Evolutionary conservation across 2,329 filamentous ascomycete species (phyloP), one percentile per base, ranked within the genome.

Genomic region (Sporothrix pallida): DNA sequence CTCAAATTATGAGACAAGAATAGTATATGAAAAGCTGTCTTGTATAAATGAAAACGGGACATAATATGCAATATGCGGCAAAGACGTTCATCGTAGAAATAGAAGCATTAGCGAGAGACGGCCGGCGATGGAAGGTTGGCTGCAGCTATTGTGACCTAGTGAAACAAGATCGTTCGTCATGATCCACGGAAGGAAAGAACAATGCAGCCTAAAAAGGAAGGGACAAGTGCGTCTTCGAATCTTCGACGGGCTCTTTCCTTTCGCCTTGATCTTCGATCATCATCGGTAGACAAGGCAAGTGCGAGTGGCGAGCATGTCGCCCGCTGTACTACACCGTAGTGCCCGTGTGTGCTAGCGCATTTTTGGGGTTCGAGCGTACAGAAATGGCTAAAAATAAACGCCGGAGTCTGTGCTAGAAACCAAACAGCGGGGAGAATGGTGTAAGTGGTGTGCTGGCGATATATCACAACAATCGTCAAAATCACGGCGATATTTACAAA

Each of bases 371-470:
- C 65, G 65, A 54, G 65, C 26, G 67, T 56, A 54, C 50, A 70
- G 68, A 31, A 70, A n/a, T 48, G 50, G 50, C 68, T 70, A 70
- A 70, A 70, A 70, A 70, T 70, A 70, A 56, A 23, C 23, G 17
- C 68, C 4, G 12, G 23, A 54, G 67, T 37, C 67, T 17, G 67
- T 69, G 67, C 54, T 48, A 46, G 13, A 26, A 68, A 52, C 44
- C 50, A 12, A n/a, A 12, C 46, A 13, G 44, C 52, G 44, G 17
- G 37, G 63, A 12, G 54, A 20, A 26, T 31, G 9, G 67, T 69
- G 26, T 54, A 69, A 69, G 26, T 56, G 67, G 48, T 42, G 63
- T 31, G 23, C 20, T 50, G 44, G 42, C 4, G 17, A 26, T 48
- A 46, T 48, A 50, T 68, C 17, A 17, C 9, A 48, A 69, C 17